Conservation (phyloP, 495 filamentous ascomycete species). For the Penicillium psychrofluorescens region DNA sequence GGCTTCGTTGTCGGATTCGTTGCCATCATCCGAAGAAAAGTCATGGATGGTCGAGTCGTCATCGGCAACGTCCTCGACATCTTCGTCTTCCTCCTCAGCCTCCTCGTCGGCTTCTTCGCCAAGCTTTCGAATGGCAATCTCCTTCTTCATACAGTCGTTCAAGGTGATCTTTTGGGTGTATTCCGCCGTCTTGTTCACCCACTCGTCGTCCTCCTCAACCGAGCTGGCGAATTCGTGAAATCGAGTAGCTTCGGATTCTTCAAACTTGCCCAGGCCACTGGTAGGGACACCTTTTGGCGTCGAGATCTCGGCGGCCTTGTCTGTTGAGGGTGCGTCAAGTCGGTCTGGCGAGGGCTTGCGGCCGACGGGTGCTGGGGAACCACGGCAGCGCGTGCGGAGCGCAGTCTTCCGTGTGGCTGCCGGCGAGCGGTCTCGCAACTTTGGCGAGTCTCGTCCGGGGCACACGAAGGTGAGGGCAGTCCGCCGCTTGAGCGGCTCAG, state of each 20-base stretch:
- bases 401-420: conserved; percentile 12
- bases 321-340: conserved; percentile 5
- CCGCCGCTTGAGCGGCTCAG: conserved; percentile 40
- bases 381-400: conserved; percentile 34
- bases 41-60: conserved; percentile 61
- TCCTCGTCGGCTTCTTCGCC: conserved; percentile 90
- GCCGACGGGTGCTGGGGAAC: conserved; percentile 40
- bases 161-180: conserved; percentile 69
- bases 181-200: conserved; percentile 62
- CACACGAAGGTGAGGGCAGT: conserved; percentile 57
- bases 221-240: conserved; percentile 94
- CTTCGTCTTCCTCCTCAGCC: conserved; percentile 58
- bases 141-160: conserved; percentile 82
- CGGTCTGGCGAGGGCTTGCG: conserved; percentile 36
- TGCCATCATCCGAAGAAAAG: conserved; percentile 58
- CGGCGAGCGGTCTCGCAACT: conserved; percentile 23
- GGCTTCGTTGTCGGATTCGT: conserved; percentile 92
- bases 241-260: conserved; percentile 59
- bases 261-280: conserved; percentile 48
- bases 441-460: conserved; percentile 36
- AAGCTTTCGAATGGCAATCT: conserved; percentile 77
- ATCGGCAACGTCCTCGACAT: conserved; percentile 49
- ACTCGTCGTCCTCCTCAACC: conserved; percentile 74
- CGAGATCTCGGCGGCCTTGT: conserved; percentile 1
- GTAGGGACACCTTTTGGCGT: conserved; percentile 24